Conservation (phyloP, 257 asterid species). For the Capsicum rhomboideum region DNA sequence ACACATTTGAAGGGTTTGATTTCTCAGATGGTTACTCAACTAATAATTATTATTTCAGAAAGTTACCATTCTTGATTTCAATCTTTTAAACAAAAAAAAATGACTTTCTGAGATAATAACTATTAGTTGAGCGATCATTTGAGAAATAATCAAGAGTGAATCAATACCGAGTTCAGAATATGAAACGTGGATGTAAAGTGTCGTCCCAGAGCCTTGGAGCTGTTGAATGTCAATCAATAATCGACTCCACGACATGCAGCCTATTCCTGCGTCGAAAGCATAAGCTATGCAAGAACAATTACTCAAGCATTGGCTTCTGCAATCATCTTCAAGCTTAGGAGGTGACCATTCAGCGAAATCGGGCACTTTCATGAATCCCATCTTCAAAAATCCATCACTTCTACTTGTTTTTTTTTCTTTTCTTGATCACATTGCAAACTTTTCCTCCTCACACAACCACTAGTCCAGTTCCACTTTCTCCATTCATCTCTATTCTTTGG, state of each 20-base stretch:
- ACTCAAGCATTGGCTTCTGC: constrained; percentile 15
- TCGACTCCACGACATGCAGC: constrained; percentile 44
- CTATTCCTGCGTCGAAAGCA: constrained; percentile 20
- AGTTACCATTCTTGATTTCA: no score
- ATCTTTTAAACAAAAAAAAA: no score
- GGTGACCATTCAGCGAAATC: neutral
- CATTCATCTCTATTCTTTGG: neutral
- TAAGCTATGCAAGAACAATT: constrained; percentile 53
- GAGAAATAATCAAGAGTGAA: no score
- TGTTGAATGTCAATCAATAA: constrained; percentile 35
- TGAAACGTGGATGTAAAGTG: constrained; percentile 37
- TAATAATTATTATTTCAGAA: no score
- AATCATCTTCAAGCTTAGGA: neutral
- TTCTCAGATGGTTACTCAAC: no score
- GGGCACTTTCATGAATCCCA: constrained; percentile 1
- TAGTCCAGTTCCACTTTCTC: neutral
- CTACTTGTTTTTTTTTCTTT: neutral
- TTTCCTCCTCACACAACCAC: neutral
- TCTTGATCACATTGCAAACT: neutral
- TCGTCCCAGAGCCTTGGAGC: constrained; percentile 22
- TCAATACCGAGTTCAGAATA: constrained; percentile 41
- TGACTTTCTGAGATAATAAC: no score
- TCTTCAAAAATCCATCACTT: neutral
- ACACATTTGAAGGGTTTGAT: no score
- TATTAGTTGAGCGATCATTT: no score